Percentiles rank a stretch among this genome's conserved stretches.
Evolutionary conservation across 2,329 filamentous ascomycete genomes (phyloP).

Genomic region (Cercospora nicotianae): DNA sequence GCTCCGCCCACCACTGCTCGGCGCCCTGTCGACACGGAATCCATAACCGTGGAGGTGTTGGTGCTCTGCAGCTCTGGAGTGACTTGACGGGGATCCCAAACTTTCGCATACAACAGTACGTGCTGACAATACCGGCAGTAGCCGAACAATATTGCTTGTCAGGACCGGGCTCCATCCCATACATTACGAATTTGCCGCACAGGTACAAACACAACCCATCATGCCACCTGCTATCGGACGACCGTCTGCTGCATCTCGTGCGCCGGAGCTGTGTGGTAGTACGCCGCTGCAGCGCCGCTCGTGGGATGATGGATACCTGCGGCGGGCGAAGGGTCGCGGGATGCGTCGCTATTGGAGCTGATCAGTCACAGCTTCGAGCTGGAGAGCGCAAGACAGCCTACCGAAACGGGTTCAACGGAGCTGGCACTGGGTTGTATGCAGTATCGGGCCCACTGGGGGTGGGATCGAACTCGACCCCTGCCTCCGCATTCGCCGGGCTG

Average conservation of each 20-base stretch:
- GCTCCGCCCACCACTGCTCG: not conserved
- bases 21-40: not conserved
- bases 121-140: conserved; percentile 14
- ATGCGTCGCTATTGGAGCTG: conserved; percentile 15
- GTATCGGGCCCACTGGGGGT: conserved; percentile 17
- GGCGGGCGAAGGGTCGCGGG: conserved; percentile 22
- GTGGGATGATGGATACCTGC: conserved; percentile 5
- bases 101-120: not conserved
- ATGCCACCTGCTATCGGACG: conserved; percentile 17
- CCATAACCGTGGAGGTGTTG: not conserved
- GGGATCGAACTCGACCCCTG: conserved; percentile 15
- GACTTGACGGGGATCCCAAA: conserved; percentile 4
- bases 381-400: conserved; percentile 11
- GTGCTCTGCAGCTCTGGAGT: not conserved
- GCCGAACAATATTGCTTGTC: conserved; percentile 11
- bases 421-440: conserved; percentile 26
- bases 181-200: conserved; percentile 12
- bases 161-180: conserved; percentile 16
- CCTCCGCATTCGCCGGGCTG: conserved; percentile 24
- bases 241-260: conserved; percentile 23
- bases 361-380: conserved; percentile 14
- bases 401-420: conserved; percentile 27
- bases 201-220: conserved; percentile 7
- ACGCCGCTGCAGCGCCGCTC: conserved; percentile 18
- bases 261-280: conserved; percentile 17